phyloP scores from a whole-genome alignment of 495 filamentous ascomycete genomes.

The Aspergillus saccharolyticus region DNA sequence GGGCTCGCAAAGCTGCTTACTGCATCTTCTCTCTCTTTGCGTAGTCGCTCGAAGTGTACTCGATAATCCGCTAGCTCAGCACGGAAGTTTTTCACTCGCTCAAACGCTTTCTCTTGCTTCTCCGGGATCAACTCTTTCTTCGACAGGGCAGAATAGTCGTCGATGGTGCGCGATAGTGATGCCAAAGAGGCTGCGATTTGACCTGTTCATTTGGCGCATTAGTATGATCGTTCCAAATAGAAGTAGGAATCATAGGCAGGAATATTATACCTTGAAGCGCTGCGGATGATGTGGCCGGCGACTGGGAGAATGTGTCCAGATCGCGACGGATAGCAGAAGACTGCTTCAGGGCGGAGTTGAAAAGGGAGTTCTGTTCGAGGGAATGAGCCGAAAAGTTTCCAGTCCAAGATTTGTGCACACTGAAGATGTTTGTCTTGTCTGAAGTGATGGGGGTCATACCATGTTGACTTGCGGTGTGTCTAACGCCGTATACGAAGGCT shows the following conservation, averaged over 20 bases:
- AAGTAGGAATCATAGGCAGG: not conserved
- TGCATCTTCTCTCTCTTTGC: constrained; percentile 67
- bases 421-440: not conserved
- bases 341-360: constrained; percentile 95
- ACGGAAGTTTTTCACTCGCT: constrained; percentile 81
- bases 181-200: constrained; percentile 84
- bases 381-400: not conserved
- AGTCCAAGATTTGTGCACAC: not conserved
- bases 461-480: constrained; percentile 9
- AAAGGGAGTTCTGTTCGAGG: constrained; percentile 68
- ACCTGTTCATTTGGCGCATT: constrained; percentile 32
- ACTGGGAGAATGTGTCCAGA: constrained; percentile 66
- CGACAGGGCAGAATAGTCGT: constrained; percentile 83
- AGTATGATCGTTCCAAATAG: not conserved
- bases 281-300: constrained; percentile 54
- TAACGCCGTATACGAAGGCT: not conserved
- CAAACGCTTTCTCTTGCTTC: constrained; percentile 86
- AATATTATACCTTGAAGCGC: constrained; percentile 54
- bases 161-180: constrained; percentile 83
- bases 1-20: constrained; percentile 32
- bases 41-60: constrained; percentile 68
- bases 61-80: constrained; percentile 74
- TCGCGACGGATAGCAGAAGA: constrained; percentile 81
- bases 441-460: constrained; percentile 7
- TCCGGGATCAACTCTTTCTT: constrained; percentile 79